Evolutionary conservation across 345 rosid species (phyloP), one percentile per base, ranked within the genome.

Genomic region (Dipteronia sinensis): DNA sequence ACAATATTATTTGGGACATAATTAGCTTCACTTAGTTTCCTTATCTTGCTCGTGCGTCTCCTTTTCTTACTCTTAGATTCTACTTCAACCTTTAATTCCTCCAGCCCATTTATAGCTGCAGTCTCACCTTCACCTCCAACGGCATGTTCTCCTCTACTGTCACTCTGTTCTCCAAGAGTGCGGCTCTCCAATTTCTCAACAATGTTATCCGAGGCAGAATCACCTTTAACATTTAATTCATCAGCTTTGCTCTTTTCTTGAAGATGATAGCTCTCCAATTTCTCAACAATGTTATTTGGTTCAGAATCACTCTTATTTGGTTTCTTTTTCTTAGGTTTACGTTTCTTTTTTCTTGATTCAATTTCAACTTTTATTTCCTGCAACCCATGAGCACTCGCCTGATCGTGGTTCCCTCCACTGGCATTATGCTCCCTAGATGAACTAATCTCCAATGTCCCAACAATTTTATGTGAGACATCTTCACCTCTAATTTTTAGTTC

Each of bases 61-160:
- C 27, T 34, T 12, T 56, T 65, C 53, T 27, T 77, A 23, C 31
- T 73, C 67, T 67, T 67, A 3, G 71, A 38, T 74, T 44, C 22
- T 10, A 64, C 56, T 46, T 74, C 34, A 65, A 19, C n/a, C 23
- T 23, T 19, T 63, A 44, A 7, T 1, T 20, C 38, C 20, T 10
- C 16, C 15, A 34, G 17, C 63, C 23, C 69, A 42, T 42, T 49
- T 62, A 56, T 53, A 22, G 17, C 53, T 74, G 5, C 23, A 3
- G 10, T 55, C 15, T 63, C 38, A 20, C 67, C 67, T 58, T 17
- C 7, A 6, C 76, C 47, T 49, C 58, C 58, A 53, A 15, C 7
- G 6, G 58, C 58, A 16, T 53, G 58, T 53, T 53, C n/a, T 6
- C 58, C 58, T 53, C 4, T 16, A 53, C 7, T 17, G 16, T 56